Evolutionary conservation across 2,329 filamentous ascomycete genomes (phyloP).

Genomic region (Rosellinia necatrix): DNA sequence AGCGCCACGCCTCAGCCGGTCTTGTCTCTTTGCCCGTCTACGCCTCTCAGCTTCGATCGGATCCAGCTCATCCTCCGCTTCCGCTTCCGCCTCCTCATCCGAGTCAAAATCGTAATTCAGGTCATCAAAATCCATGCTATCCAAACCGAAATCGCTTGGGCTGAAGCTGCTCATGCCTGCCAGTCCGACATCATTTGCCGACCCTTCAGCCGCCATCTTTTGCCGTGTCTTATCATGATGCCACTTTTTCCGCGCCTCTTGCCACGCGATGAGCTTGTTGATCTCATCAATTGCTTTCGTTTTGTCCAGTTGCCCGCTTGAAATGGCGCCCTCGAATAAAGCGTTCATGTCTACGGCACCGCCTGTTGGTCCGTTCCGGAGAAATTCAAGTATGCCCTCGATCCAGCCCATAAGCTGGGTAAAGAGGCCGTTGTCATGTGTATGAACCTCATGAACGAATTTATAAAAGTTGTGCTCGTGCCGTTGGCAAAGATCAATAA

Average conservation of each 20-base stretch:
- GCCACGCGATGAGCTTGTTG: conserved; percentile 86
- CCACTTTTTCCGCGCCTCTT: conserved; percentile 95
- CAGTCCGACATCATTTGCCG: conserved; percentile 52
- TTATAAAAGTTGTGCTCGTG: conserved; percentile 99
- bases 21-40: conserved; percentile 75
- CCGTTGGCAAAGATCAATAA: conserved; percentile 93
- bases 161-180: conserved; percentile 66
- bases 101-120: conserved; percentile 78
- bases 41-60: conserved; percentile 87
- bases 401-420: conserved; percentile 97
- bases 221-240: conserved; percentile 96
- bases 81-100: conserved; percentile 69
- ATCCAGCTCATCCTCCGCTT: conserved; percentile 78
- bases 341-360: conserved; percentile 94
- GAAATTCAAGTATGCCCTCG: conserved; percentile 90
- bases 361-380: conserved; percentile 82
- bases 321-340: conserved; percentile 79
- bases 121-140: conserved; percentile 84
- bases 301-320: conserved; percentile 70
- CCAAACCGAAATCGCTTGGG: conserved; percentile 85
- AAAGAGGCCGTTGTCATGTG: conserved; percentile 95
- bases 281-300: conserved; percentile 78
- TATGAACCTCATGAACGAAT: conserved; percentile 96
- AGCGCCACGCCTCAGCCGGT: conserved; percentile 77
- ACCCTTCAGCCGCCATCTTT: conserved; percentile 93